phyloP scores from a whole-genome alignment of 2,329 filamentous ascomycete species.

The Sporothrix dimorphospora region DNA sequence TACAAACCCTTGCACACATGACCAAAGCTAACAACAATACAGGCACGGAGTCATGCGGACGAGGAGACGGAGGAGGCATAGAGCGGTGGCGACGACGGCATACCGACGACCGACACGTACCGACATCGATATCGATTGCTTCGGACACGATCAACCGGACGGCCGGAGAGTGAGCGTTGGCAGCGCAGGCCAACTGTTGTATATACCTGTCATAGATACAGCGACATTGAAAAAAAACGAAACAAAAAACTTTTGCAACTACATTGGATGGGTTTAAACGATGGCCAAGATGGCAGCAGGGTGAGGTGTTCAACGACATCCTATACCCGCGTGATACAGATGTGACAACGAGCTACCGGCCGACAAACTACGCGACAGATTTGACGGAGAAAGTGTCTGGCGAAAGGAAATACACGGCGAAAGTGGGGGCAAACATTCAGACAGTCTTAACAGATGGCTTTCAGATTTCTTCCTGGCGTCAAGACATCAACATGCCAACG shows the following conservation, averaged over 20 bases:
- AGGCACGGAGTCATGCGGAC: constrained; percentile 28
- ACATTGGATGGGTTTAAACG: neutral
- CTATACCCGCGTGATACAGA: neutral
- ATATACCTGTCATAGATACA: constrained; percentile 31
- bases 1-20: no score
- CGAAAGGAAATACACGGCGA: neutral
- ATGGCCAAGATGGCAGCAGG: neutral
- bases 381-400: neutral
- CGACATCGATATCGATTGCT: neutral
- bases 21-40: neutral
- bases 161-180: constrained; percentile 1
- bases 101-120: neutral
- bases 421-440: no score
- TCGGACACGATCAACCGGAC: neutral
- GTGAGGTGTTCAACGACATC: neutral
- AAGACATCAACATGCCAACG: neutral
- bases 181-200: constrained; percentile 21
- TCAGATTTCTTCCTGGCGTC: no score
- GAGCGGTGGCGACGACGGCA: neutral
- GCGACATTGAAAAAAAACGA: constrained; percentile 4
- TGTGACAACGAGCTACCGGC: neutral
- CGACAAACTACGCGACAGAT: neutral
- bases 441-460: neutral
- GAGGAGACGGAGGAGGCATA: constrained; percentile 23
- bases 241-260: neutral